Base-by-base conservation (phyloP, 306 rosid genomes). In the Crataegus laevigata region DNA sequence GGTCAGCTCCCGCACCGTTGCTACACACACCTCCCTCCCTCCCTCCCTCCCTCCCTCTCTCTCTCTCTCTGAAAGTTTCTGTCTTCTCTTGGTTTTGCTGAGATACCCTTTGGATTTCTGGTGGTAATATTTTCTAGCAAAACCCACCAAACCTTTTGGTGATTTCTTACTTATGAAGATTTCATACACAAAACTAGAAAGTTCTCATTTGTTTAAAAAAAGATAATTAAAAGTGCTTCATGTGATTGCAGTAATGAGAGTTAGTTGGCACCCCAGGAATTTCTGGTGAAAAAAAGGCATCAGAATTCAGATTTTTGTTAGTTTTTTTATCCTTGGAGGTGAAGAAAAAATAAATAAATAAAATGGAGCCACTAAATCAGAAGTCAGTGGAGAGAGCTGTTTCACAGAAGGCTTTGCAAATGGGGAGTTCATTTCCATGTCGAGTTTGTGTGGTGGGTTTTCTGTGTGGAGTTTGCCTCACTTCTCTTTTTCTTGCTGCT, bases 371-470 rank as follows among this genome's bases (percentile, higher is more conserved):
- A 26, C 25, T 43, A 71, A 88, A 84, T 73, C 91, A 87, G 66
- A 94, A 87, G 67, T 84, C 84, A 70, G 54, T 94, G 52, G 96
- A 91, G 88, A 91, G 89, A 85, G 85, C 80, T 66, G 90, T 94
- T 60, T 94, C 97, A 3, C 97, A 84, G 80, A 91, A 42, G 84
- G 96, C 98, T 58, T 19, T 94, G 84, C 96, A 91, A 81, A 84
- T 91, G 89, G 94, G 94, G 15, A 91, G 73, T 68, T 91, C 96
- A 18, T 91, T 91, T 73, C 84, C 92, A 15, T 94, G 98, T 64
- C 96, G 90, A 83, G 85, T 91, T 74, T 94, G 98, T 85, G 97
- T 89, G 62, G 88, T 87, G 77, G 98, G 98, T 32, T 88, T 94
- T 84, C 91, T 94, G 1, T 86, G 89, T 64, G 98, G 98, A 70